Base-by-base conservation (phyloP, 164 flowering plant genomes). In the Berberis vulgaris region DNA sequence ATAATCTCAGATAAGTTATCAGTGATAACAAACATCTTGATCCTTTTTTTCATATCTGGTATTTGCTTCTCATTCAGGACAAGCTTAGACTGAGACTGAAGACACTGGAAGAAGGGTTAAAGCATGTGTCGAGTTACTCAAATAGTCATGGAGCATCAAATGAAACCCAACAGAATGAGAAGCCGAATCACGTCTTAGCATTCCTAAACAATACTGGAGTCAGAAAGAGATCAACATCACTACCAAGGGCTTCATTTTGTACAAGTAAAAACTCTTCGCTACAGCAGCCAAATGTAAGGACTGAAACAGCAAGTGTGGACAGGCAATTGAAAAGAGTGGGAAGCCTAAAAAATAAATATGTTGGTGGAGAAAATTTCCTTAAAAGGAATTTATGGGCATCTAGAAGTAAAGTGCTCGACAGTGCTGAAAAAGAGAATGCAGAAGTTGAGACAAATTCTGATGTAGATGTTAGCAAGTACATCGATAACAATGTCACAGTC, bases 41-140 rank as follows among this genome's bases (percentile, higher is more conserved):
- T 55, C 2, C 41, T 4, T 45, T 49, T 38, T 41, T 45, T 71
- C 39, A 67, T 71, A 49, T 44, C 50, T 58, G 10, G 42, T 54
- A 7, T 44, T 49, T 11, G 9, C 39, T 49, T 38, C 7, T 54
- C 60, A 11, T 71, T 26, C 80, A 91, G 98, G 98, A 93, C 11
- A 93, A 87, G 69, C 50, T 88, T 59, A 87, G 74, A 69, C 52
- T 87, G 76, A 80, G 98, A 81, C 75, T 94, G 56, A 84, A 80
- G 76, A 87, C 85, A 44, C 59, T 88, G 67, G 98, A 94, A 75
- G 96, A 90, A 60, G 95, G 95, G 54, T 66, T 94, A 54, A 88
- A 82, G 76, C 80, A 78, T 2, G 79, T 65, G 8, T 61, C 87
- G 7, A 77, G 73, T 66, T 69, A 66, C 68, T 67, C 84, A 2